Percentiles rank a stretch among this genome's conserved stretches.
Conservation (phyloP, 2,329 filamentous ascomycete species). For the Endothia cerciana region DNA sequence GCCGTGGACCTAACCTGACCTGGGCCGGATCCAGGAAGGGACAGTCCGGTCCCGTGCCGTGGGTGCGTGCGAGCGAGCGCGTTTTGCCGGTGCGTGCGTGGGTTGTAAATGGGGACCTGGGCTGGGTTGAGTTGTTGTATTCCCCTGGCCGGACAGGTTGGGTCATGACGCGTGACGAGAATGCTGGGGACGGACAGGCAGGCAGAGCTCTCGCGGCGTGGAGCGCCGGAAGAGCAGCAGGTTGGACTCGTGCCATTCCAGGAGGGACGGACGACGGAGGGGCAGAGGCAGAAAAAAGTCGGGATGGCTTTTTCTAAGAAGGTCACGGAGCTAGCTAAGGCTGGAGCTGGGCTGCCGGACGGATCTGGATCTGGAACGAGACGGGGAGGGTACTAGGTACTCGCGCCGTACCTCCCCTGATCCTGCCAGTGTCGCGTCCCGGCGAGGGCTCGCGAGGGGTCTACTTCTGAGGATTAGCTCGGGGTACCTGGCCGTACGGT, state of each 20-base stretch:
- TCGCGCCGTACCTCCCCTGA: background rate
- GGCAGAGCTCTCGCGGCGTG: constrained; percentile 41
- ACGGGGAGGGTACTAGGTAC: background rate
- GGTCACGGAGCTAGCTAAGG: constrained; percentile 26
- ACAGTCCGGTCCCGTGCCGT: constrained; percentile 14
- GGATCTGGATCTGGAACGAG: constrained; percentile 13
- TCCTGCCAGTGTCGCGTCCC: background rate
- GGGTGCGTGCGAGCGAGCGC: no score
- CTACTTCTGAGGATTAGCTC: background rate
- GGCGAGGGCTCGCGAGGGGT: background rate
- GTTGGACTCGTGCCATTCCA: constrained; percentile 48
- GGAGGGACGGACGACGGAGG: constrained; percentile 38
- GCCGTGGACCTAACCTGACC: constrained; percentile 3
- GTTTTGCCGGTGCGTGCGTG: background rate
- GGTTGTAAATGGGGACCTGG: background rate
- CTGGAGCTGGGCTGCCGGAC: constrained; percentile 16
- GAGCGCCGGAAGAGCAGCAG: constrained; percentile 41
- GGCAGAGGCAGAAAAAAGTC: constrained; percentile 40
- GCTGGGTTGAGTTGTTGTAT: constrained; percentile 1
- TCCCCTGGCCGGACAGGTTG: background rate
- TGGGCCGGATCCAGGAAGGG: constrained; percentile 1
- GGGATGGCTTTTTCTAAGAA: constrained; percentile 45
- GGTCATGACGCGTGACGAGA: background rate
- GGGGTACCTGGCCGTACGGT: background rate
- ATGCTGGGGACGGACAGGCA: constrained; percentile 21